Evolutionary conservation across 2,329 filamentous ascomycete species (phyloP).

Genomic region (Fusarium sp.): DNA sequence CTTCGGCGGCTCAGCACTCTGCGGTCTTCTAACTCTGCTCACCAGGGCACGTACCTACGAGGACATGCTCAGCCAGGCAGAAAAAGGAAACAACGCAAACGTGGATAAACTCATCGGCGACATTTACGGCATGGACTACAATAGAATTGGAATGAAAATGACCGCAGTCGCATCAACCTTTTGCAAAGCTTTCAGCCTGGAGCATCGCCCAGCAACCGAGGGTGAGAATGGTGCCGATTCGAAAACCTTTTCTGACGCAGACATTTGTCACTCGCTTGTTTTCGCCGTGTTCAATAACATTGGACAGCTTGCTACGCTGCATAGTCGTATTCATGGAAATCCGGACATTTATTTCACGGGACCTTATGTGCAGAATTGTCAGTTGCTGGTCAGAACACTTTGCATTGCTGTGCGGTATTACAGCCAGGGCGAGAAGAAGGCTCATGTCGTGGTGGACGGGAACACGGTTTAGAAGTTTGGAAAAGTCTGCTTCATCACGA

Average conservation of each 20-base stretch:
- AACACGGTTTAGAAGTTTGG: background rate
- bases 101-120: slow-evolving; percentile 98
- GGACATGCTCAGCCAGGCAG: slow-evolving; percentile 93
- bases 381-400: slow-evolving; percentile 96
- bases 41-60: slow-evolving; percentile 95
- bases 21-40: slow-evolving; percentile 91
- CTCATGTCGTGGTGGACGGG: slow-evolving; percentile 14
- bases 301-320: slow-evolving; percentile 94
- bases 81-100: slow-evolving; percentile 87
- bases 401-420: slow-evolving; percentile 37
- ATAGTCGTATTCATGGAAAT: slow-evolving; percentile 93
- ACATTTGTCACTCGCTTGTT: slow-evolving; percentile 89
- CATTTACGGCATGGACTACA: slow-evolving; percentile 96
- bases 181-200: slow-evolving; percentile 94
- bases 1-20: slow-evolving; percentile 92
- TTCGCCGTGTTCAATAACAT: slow-evolving; percentile 99
- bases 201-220: slow-evolving; percentile 78
- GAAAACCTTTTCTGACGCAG: slow-evolving; percentile 75
- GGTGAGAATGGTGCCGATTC: slow-evolving; percentile 65
- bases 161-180: slow-evolving; percentile 96
- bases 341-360: slow-evolving; percentile 97
- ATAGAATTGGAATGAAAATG: slow-evolving; percentile 94
- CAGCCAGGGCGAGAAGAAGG: slow-evolving; percentile 24
- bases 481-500: background rate
- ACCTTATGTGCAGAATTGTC: slow-evolving; percentile 93